phyloP scores from a whole-genome alignment of 257 asterid species.

The Solanum raphanifolium region DNA sequence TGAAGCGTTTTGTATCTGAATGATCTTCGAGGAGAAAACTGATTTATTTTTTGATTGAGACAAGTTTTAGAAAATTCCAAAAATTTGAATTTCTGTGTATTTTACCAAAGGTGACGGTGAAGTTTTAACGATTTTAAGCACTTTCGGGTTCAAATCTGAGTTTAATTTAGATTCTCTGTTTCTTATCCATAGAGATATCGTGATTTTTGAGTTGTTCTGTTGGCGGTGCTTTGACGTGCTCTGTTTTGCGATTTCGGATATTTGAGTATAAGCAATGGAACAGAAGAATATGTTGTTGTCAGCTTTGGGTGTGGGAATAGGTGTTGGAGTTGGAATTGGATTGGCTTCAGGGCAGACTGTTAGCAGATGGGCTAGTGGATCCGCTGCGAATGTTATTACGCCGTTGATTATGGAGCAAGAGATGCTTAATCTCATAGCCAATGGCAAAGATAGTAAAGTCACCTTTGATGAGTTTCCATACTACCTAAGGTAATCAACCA shows the following conservation, averaged over 20 bases:
- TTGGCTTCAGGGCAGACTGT: slow-evolving; percentile 63
- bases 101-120: neutral
- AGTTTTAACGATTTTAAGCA: neutral
- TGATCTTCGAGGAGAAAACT: neutral
- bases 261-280: slow-evolving; percentile 30
- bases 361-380: slow-evolving; percentile 30
- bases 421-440: slow-evolving; percentile 39
- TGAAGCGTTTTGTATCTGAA: neutral
- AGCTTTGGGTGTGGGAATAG: slow-evolving; percentile 66
- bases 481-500: slow-evolving; percentile 46
- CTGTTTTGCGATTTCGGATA: neutral
- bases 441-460: slow-evolving; percentile 47
- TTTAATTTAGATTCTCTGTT: neutral
- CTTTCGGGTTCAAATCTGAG: neutral
- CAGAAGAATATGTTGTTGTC: slow-evolving; percentile 65
- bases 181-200: neutral
- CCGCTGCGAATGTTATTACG: slow-evolving; percentile 18
- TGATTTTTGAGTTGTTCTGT: neutral
- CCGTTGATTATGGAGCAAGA: slow-evolving; percentile 57
- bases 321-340: slow-evolving; percentile 71
- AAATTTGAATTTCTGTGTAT: neutral
- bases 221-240: neutral
- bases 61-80: neutral
- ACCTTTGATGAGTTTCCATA: slow-evolving; percentile 73
- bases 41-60: neutral